Evolutionary conservation across 768 basidiomycete genomes (phyloP).

Genomic region (Lentinula lateritia): DNA sequence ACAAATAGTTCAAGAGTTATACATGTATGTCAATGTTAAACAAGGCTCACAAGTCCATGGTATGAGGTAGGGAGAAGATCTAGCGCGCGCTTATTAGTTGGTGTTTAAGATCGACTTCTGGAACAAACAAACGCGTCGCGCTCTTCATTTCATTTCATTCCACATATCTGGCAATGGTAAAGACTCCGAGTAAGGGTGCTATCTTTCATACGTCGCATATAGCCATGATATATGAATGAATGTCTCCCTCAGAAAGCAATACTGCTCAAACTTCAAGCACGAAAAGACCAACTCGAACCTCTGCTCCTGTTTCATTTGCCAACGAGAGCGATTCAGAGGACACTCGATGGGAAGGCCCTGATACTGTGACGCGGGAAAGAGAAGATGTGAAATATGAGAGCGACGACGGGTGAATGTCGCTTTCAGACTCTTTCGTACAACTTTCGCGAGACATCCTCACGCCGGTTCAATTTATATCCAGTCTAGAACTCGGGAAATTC

Average conservation of each 20-base stretch:
- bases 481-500: slow-evolving; percentile 6
- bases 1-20: not conserved
- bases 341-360: not conserved
- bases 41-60: slow-evolving; percentile 46
- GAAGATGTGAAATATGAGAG: not conserved
- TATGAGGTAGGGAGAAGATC: not conserved
- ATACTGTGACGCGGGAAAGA: not conserved
- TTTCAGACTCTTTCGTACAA: not conserved
- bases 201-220: not conserved
- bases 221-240: not conserved
- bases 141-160: not conserved
- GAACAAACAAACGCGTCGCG: slow-evolving; percentile 13
- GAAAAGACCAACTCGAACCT: slow-evolving; percentile 14
- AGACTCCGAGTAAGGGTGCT: slow-evolving; percentile 16
- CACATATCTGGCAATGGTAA: slow-evolving; percentile 16
- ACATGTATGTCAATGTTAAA: not conserved
- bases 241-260: not conserved
- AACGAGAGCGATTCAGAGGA: slow-evolving; percentile 9
- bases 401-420: slow-evolving; percentile 12
- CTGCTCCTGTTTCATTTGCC: slow-evolving; percentile 14
- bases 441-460: no score
- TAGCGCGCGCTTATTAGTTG: no score
- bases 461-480: not conserved
- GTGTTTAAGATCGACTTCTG: not conserved
- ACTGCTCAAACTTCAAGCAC: not conserved